Evolutionary conservation across 2,329 filamentous ascomycete genomes (phyloP), one percentile per base, ranked within the genome.

Genomic region (Aphanoascus verrucosus): DNA sequence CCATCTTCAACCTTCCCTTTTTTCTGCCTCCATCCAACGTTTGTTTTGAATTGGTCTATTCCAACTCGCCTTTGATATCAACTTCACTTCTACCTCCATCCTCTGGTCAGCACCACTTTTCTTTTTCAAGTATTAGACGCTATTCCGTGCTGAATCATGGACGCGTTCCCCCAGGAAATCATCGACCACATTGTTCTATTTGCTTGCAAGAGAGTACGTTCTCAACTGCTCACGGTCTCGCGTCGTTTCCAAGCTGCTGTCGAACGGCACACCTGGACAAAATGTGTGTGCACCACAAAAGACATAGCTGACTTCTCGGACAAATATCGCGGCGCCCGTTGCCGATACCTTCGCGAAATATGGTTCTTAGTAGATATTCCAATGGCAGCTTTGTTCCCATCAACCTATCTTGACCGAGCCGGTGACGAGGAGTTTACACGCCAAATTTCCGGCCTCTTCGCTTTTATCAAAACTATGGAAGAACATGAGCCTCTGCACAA

Each of bases 141-240:
- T n/a, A n/a, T n/a, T n/a, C n/a, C n/a, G n/a, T n/a, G n/a, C n/a
- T n/a, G n/a, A n/a, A 37, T 19, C 40, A 53, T 53, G 41, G 42
- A n/a, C 15, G 6, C 23, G 4, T 35, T 53, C 5, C 49, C 49
- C 12, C 49, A 34, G 15, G 54, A 56, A 44, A 47, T 56, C 2
- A 17, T 56, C 19, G 43, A 53, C 7, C 44, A 15, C 32, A 53
- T 56, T 31, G 49, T 53, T 28, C 4, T 12, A 3, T 49, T 49
- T 46, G n/a, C 43, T 8, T n/a, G 41, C 31, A 4, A 37, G 8
- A 32, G 37, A 9, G 37, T 32, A 4, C 19, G 49, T 11, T 28
- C 15, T 41, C 43, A 35, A 32, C 19, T 56, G 6, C 49, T 49
- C 20, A 56, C 54, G 8, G 54, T 56, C 43, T 56, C 54, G 3